A percentile compares a stretch with the other conserved stretches of the same genome.
phyloP scores from a whole-genome alignment of 1,284 basidiomycete species.

The Naganishia albida region DNA sequence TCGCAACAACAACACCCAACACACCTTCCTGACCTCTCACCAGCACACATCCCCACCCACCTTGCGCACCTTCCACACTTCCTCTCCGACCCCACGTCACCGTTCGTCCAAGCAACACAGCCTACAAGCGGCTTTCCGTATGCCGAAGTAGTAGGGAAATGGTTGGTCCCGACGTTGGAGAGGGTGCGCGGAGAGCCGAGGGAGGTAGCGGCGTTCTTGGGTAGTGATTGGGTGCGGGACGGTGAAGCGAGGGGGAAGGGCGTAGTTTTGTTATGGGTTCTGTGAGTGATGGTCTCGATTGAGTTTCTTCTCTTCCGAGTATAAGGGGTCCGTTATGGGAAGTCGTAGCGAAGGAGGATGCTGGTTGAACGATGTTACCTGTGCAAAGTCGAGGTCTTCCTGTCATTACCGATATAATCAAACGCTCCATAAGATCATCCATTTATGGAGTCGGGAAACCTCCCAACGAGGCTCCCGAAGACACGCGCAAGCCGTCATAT shows the following conservation, averaged over 20 bases:
- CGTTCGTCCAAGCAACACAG: background rate
- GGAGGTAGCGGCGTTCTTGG: background rate
- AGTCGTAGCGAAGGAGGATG: background rate
- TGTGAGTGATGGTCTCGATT: constrained; percentile 1
- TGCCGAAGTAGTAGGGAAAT: background rate
- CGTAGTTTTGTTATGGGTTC: background rate
- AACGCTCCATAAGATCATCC: background rate
- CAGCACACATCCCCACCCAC: background rate
- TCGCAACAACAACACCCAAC: background rate
- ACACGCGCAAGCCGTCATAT: no score
- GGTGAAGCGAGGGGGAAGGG: background rate
- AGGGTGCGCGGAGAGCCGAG: background rate
- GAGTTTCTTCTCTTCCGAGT: background rate
- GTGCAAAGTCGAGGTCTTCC: background rate
- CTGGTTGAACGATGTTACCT: background rate
- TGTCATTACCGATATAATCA: background rate
- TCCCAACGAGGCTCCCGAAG: no score
- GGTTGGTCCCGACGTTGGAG: constrained; percentile 14
- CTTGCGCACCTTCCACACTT: background rate
- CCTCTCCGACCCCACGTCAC: background rate
- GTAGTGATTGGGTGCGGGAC: background rate
- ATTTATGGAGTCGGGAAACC: no score
- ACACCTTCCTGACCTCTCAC: background rate
- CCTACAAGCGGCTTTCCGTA: background rate
- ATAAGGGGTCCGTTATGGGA: background rate